Base-by-base conservation (phyloP, 495 filamentous ascomycete species). In the Tuber calosporum region DNA sequence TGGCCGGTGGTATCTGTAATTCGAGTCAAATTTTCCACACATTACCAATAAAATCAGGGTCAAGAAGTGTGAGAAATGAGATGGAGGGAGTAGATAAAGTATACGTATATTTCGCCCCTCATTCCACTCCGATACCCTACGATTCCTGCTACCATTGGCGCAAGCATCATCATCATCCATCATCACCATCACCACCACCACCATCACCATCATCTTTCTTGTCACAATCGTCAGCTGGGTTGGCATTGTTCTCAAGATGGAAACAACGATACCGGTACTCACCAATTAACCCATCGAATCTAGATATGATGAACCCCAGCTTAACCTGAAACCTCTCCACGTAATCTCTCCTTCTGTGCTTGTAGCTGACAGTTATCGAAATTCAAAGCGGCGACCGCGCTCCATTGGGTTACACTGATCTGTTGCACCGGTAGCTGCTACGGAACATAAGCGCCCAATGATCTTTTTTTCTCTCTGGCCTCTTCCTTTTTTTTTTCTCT, bases 381-480 rank as follows among this genome's bases (percentile, higher is more conserved):
- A 36, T 9, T 9, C 39, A 20, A 40, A 30, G 15, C 0, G 7
- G 68, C 22, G 42, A 38, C 71, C 37, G 53, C 3, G 34, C n/a
- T 36, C 39, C 34, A 69, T 69, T 37, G 38, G 53, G 26, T 38
- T 69, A 43, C 26, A 19, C 68, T 39, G 43, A 58, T 62, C 58
- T 43, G 69, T 43, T 53, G 71, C 41, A 66, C 39, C 26, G 66
- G 76, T 68, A 74, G 70, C 62, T 74, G 68, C 70, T 37, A 53
- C 38, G 69, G 43, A 71, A 69, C 36, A 11, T 72, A 68, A 74
- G 40, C 71, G 62, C 62, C n/a, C 69, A 67, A 38, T 36, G 70
- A 43, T 68, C 4, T 40, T 40, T 39, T 62, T 53, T 77, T 73
- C 74, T 71, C 71, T 30, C 73, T 73, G n/a, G n/a, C n/a, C n/a